phyloP scores from a whole-genome alignment of 371 early-diverging fungal species.

The Mucor mucedo region DNA sequence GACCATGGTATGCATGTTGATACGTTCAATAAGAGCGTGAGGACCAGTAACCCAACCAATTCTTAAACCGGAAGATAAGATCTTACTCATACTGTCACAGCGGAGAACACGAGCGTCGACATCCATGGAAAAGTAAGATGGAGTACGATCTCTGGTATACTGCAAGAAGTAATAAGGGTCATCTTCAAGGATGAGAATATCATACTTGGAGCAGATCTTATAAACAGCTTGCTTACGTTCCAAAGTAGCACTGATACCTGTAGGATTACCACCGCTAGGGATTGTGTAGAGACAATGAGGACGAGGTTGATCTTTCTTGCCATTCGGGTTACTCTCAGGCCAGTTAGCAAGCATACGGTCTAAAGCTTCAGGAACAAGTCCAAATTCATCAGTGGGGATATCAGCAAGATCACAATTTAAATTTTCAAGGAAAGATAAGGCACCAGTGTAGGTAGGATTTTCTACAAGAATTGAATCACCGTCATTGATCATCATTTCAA shows the following conservation, averaged over 20 bases:
- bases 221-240: constrained; percentile 71
- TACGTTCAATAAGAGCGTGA: constrained; percentile 64
- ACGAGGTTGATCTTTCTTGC: constrained; percentile 45
- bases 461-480: constrained; percentile 75
- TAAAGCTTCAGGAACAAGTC: constrained; percentile 58
- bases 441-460: constrained; percentile 78
- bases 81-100: constrained; percentile 84
- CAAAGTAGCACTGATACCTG: constrained; percentile 66
- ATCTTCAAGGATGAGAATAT: constrained; percentile 76
- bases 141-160: constrained; percentile 35
- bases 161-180: constrained; percentile 86
- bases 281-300: constrained; percentile 62
- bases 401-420: constrained; percentile 66
- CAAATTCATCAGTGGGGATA: constrained; percentile 61
- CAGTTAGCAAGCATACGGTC: constrained; percentile 54
- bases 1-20: constrained; percentile 73
- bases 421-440: constrained; percentile 72
- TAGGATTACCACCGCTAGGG: constrained; percentile 78
- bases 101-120: constrained; percentile 81
- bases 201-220: constrained; percentile 59
- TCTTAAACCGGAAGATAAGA: constrained; percentile 78
- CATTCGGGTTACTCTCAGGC: constrained; percentile 42
- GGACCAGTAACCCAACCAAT: constrained; percentile 83
- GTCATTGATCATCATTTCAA: constrained; percentile 72
- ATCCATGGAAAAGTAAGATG: constrained; percentile 81